phyloP scores from a whole-genome alignment of 371 early-diverging fungal genomes.

The Synchytrium microbalum region DNA sequence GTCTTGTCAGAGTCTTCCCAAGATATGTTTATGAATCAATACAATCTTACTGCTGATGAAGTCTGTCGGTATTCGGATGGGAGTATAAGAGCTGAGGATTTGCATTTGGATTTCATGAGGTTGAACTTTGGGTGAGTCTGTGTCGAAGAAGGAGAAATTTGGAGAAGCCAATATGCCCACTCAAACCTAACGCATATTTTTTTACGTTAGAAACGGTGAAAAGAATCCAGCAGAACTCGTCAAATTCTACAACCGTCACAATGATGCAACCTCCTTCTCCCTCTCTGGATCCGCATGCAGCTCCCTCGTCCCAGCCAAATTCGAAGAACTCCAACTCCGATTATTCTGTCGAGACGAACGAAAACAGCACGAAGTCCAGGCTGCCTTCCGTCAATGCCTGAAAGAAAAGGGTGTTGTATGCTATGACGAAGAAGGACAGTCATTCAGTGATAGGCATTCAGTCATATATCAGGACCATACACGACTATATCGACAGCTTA shows the following conservation, averaged over 20 bases:
- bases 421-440: too few species aligned
- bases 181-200: slow-evolving; percentile 51
- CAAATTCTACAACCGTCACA: slow-evolving; percentile 68
- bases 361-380: not conserved
- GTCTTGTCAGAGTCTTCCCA: not conserved
- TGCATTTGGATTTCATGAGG: not conserved
- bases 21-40: not conserved
- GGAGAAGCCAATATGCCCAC: slow-evolving; percentile 6
- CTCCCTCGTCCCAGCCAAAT: not conserved
- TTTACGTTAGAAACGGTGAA: slow-evolving; percentile 69
- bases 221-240: slow-evolving; percentile 80
- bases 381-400: too few species aligned
- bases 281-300: not conserved
- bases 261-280: slow-evolving; percentile 5
- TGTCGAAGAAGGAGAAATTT: not conserved
- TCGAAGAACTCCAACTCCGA: slow-evolving; percentile 2
- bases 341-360: not conserved
- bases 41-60: not conserved
- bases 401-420: too few species aligned
- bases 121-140: not conserved
- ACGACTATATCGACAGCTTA: too few species aligned
- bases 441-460: too few species aligned
- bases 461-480: too few species aligned
- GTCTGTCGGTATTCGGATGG: not conserved
- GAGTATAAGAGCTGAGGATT: not conserved